phyloP scores from a whole-genome alignment of 2,329 filamentous ascomycete species.

The Sarocladium kiliense region DNA sequence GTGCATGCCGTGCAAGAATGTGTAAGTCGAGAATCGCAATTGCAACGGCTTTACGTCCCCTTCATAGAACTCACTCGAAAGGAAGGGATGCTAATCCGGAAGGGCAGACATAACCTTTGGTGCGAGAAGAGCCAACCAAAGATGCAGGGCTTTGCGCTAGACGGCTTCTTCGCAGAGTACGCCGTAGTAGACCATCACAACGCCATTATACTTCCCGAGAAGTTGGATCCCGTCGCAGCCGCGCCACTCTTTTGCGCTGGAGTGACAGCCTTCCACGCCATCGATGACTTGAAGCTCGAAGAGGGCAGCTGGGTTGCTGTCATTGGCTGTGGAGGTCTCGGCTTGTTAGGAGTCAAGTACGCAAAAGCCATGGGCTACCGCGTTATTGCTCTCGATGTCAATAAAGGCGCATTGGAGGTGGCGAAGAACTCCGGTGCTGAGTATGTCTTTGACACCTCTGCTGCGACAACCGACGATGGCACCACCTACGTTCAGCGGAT shows the following conservation, averaged over 20 bases:
- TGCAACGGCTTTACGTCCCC: too few relatives aligned
- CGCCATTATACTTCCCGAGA: slow-evolving; percentile 19
- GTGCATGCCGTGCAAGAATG: slow-evolving; percentile 16
- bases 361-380: slow-evolving; percentile 19
- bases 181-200: slow-evolving; percentile 19
- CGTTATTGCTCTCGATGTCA: slow-evolving; percentile 20
- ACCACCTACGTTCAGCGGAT: neutral
- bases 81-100: too few relatives aligned
- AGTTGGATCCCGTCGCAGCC: slow-evolving; percentile 15
- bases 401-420: slow-evolving; percentile 14
- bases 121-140: slow-evolving; percentile 17
- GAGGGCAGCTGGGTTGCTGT: slow-evolving; percentile 19
- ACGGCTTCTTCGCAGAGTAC: slow-evolving; percentile 24
- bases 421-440: slow-evolving; percentile 10
- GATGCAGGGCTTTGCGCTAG: slow-evolving; percentile 19
- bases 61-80: too few relatives aligned
- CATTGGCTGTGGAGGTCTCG: slow-evolving; percentile 21
- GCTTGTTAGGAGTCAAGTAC: slow-evolving; percentile 19
- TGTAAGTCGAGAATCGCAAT: slow-evolving; percentile 1
- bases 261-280: slow-evolving; percentile 19
- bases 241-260: slow-evolving; percentile 24
- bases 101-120: slow-evolving; percentile 14
- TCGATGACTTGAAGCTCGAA: slow-evolving; percentile 13
- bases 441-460: slow-evolving; percentile 6
- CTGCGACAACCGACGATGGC: neutral